phyloP scores from a whole-genome alignment of 495 filamentous ascomycete species.

The Penicillium paradoxum region DNA sequence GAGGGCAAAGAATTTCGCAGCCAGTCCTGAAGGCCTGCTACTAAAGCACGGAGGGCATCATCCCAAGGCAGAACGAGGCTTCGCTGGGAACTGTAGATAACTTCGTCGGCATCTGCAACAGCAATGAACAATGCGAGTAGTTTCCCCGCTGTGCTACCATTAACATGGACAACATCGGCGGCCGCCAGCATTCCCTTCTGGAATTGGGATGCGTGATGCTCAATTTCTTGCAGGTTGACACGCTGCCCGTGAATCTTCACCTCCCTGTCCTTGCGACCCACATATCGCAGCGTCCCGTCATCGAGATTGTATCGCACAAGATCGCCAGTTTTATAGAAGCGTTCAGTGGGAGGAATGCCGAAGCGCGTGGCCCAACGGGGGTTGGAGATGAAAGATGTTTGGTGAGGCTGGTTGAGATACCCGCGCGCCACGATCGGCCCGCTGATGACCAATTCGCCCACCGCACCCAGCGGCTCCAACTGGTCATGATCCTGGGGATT shows the following conservation, averaged over 20 bases:
- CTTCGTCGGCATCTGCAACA: not conserved
- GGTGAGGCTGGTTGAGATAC: not conserved
- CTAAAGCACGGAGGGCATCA: not conserved
- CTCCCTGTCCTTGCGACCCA: conserved; percentile 2
- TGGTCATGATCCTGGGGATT: conserved; percentile 25
- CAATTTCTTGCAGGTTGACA: conserved; percentile 3
- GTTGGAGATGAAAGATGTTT: not conserved
- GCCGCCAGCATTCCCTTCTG: not conserved
- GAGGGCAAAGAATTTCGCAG: not conserved
- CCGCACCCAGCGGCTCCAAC: conserved; percentile 35
- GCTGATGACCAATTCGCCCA: conserved; percentile 41
- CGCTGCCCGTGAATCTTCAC: conserved; percentile 8
- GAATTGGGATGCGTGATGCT: not conserved
- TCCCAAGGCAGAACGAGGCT: not conserved
- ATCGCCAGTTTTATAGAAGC: conserved; percentile 7
- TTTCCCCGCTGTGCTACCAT: not conserved
- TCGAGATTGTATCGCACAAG: not conserved
- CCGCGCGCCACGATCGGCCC: conserved; percentile 13
- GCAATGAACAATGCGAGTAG: not conserved
- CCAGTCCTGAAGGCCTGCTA: not conserved
- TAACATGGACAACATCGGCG: not conserved
- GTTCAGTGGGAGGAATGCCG: not conserved
- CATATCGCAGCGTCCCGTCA: not conserved
- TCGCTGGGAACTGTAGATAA: not conserved
- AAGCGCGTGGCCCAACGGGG: not conserved